Base-by-base conservation (phyloP, 2,329 filamentous ascomycete species). In the Mariannaea sp. region DNA sequence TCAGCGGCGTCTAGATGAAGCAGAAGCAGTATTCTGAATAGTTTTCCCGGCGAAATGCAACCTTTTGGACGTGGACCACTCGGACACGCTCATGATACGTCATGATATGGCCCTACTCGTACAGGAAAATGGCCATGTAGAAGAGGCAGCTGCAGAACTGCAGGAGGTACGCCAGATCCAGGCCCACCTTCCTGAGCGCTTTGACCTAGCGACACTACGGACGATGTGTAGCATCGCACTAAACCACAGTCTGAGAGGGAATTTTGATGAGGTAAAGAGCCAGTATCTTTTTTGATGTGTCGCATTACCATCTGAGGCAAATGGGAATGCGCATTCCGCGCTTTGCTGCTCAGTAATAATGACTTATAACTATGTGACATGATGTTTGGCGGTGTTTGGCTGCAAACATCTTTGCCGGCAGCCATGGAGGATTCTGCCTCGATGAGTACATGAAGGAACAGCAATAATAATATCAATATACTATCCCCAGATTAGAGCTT, bases 11-110 rank as follows among this genome's bases (percentile, higher is more conserved):
- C 20, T 53, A 2, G 43, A 48, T 9, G 24, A 53, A 13, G 50
- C 50, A 22, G 50, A 48, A 8, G 24, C 5, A 1, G 43, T 38
- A 12, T 48, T 53, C 22, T 22, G 16, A n/a, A 16, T 48, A 8
- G 38, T 42, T 4, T 46, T 29, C 13, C 50, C 50, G 0, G 35
- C 36, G 2, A 29, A 53, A 19, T 14, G 29, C 8, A 19, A 20
- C 10, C 7, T 41, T 8, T 26, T 53, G 8, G 50, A 43, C 6
- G 9, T 41, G 1, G 43, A 53, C 29, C 50, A 53, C 38, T 43
- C 50, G 4, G 50, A 53, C 7, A 53, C 50, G 12, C 14, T 53
- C 16, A 14, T 47, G 10, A 53, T 43, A 2, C 50, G 50, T 4
- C 50, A 53, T 20, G 36, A 53, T n/a, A 35, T 48, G 16, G 30